These are phyloP conservation scores for Prinsepia uniflora DNA, from an alignment of 306 rosid genomes.

Conservation along the genomic window DNA sequence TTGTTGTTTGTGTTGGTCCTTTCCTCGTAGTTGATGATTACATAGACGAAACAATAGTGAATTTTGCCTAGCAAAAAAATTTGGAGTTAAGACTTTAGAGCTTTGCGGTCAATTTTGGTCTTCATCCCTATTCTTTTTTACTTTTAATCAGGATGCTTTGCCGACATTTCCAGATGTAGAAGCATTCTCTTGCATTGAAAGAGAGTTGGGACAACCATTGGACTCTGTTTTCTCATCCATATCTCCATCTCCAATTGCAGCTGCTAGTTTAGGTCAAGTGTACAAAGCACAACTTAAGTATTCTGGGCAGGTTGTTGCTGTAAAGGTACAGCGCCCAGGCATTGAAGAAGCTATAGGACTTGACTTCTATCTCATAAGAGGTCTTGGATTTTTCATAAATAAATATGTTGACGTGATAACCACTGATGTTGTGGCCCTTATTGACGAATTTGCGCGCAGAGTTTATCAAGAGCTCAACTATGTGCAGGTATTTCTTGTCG, in stretches of 20 bases:
- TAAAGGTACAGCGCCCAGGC: slow-evolving; percentile 93
- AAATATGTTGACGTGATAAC: slow-evolving; percentile 72
- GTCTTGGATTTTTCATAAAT: slow-evolving; percentile 69
- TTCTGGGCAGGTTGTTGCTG: slow-evolving; percentile 74
- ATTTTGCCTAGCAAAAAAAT: too few species aligned
- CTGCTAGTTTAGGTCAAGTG: slow-evolving; percentile 97
- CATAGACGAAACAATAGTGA: too few species aligned
- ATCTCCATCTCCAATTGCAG: slow-evolving; percentile 82
- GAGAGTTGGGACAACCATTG: slow-evolving; percentile 61
- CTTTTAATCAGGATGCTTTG: slow-evolving; percentile 70
- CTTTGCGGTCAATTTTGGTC: too few species aligned
- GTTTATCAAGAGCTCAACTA: slow-evolving; percentile 97
- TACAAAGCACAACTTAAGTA: slow-evolving; percentile 70
- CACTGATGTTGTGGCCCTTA: slow-evolving; percentile 77
- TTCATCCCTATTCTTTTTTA: neutral
- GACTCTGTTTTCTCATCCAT: slow-evolving; percentile 68
- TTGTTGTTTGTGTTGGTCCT: too few species aligned
- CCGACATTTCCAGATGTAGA: slow-evolving; percentile 82
- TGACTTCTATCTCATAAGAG: slow-evolving; percentile 82
- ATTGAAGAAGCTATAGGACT: slow-evolving; percentile 90
- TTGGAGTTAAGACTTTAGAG: too few species aligned
- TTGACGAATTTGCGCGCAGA: slow-evolving; percentile 87
- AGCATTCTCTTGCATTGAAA: slow-evolving; percentile 87
- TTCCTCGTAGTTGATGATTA: too few species aligned
- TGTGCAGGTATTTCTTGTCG: slow-evolving; percentile 72